phyloP scores from a whole-genome alignment of 108 stramenopile species.

The Cyclotella sp. region DNA sequence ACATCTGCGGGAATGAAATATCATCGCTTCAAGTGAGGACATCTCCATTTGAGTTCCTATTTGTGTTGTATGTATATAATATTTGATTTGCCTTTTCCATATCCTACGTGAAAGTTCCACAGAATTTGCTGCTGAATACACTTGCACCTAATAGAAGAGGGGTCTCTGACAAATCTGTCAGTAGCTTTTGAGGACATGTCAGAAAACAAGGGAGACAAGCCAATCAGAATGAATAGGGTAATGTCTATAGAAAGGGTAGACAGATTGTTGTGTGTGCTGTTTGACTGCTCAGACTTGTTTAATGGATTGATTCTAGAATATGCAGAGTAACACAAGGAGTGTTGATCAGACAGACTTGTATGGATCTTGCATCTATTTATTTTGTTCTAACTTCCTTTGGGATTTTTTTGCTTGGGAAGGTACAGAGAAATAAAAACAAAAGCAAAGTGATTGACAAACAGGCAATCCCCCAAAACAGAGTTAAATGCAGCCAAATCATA shows the following conservation, averaged over 20 bases:
- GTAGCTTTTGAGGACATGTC: neutral
- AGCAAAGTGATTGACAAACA: constrained; percentile 25
- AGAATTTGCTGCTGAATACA: constrained; percentile 35
- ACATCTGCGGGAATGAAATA: constrained; percentile 28
- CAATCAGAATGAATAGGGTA: constrained; percentile 35
- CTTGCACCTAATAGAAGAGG: constrained; percentile 34
- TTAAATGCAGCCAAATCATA: constrained; percentile 27
- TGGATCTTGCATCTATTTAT: neutral
- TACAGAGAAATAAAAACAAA: constrained; percentile 14
- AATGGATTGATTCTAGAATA: neutral
- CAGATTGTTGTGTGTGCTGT: neutral
- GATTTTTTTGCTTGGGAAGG: neutral
- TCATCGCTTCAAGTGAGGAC: neutral
- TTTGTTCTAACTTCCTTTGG: neutral
- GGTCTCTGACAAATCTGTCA: constrained; percentile 26
- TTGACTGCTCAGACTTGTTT: neutral
- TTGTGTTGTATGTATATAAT: neutral
- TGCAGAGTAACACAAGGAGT: neutral
- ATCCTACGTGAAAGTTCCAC: constrained; percentile 25
- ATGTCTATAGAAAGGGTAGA: constrained; percentile 30
- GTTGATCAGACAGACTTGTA: constrained; percentile 16
- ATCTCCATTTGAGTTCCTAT: neutral
- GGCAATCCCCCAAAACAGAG: constrained; percentile 39
- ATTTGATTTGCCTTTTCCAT: constrained; percentile 26
- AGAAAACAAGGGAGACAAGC: constrained; percentile 34